phyloP scores from a whole-genome alignment of 768 basidiomycete species.

The Megacollybia marginata region DNA sequence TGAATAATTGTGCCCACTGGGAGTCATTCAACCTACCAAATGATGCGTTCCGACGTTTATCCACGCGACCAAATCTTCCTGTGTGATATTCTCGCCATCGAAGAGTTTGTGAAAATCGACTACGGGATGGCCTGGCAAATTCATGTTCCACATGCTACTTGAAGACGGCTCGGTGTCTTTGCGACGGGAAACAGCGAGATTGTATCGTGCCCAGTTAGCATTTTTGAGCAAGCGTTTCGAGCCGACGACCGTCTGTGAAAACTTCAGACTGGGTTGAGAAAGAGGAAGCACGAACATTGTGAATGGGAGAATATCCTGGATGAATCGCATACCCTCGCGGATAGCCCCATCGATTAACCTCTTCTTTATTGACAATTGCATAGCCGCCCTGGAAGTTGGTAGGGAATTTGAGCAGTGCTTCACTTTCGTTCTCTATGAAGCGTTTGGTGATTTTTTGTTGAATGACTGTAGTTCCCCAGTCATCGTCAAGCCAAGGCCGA shows the following conservation, averaged over 20 bases:
- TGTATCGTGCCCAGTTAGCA: slow-evolving; percentile 61
- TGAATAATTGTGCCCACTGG: not conserved
- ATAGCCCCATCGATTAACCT: slow-evolving; percentile 48
- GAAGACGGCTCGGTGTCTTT: slow-evolving; percentile 58
- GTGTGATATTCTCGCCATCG: slow-evolving; percentile 54
- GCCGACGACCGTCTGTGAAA: slow-evolving; percentile 42
- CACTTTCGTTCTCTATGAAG: slow-evolving; percentile 44
- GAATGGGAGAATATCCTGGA: slow-evolving; percentile 47
- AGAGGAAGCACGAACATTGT: slow-evolving; percentile 31
- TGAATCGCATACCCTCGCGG: slow-evolving; percentile 56
- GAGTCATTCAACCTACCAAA: slow-evolving; percentile 26
- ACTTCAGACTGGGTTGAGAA: not conserved
- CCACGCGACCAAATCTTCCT: slow-evolving; percentile 63
- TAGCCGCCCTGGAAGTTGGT: slow-evolving; percentile 51
- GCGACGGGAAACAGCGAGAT: slow-evolving; percentile 46
- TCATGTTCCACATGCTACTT: slow-evolving; percentile 55
- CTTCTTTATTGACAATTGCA: slow-evolving; percentile 47
- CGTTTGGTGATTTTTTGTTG: slow-evolving; percentile 45
- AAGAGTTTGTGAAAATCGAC: slow-evolving; percentile 60
- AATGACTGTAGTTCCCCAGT: slow-evolving; percentile 48
- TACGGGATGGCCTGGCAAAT: slow-evolving; percentile 47
- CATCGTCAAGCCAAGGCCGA: slow-evolving; percentile 53
- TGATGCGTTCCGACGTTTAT: slow-evolving; percentile 64
- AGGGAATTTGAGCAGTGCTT: slow-evolving; percentile 43
- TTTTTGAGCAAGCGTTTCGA: slow-evolving; percentile 55